Percentiles rank a stretch among this genome's conserved stretches.
phyloP scores from a whole-genome alignment of 306 rosid species.

The Gleditsia sinensis region DNA sequence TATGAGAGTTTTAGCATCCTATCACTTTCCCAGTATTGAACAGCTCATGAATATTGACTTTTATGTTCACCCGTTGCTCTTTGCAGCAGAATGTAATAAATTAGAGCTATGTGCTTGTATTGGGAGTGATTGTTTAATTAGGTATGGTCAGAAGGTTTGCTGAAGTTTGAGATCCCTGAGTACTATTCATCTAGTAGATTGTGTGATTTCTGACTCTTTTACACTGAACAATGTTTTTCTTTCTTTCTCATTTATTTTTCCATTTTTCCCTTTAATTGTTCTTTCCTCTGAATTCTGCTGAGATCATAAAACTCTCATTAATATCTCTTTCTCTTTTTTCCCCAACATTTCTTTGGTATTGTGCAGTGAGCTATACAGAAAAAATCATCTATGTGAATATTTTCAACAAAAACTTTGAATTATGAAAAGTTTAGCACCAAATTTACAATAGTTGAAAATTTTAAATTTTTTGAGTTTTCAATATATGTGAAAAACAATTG shows the following conservation, averaged over 20 bases:
- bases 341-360: too few species aligned
- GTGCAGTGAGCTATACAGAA: too few species aligned
- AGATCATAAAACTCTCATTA: too few species aligned
- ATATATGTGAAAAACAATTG: too few species aligned
- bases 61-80: neutral
- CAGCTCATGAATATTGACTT: constrained; percentile 15
- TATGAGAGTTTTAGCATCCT: constrained; percentile 5
- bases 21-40: constrained; percentile 15
- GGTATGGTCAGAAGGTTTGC: neutral
- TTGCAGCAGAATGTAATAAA: constrained; percentile 25
- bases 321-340: too few species aligned
- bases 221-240: neutral
- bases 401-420: too few species aligned
- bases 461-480: too few species aligned
- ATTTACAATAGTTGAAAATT: too few species aligned
- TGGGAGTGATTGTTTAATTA: constrained; percentile 5
- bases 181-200: neutral
- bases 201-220: neutral
- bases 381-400: too few species aligned
- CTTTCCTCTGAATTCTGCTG: too few species aligned
- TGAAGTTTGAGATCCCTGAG: neutral
- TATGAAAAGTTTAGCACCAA: too few species aligned
- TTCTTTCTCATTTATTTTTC: neutral
- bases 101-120: constrained; percentile 7
- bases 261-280: neutral